phyloP scores from a whole-genome alignment of 176 grass and related monocot species.

The Juncus effusus region DNA sequence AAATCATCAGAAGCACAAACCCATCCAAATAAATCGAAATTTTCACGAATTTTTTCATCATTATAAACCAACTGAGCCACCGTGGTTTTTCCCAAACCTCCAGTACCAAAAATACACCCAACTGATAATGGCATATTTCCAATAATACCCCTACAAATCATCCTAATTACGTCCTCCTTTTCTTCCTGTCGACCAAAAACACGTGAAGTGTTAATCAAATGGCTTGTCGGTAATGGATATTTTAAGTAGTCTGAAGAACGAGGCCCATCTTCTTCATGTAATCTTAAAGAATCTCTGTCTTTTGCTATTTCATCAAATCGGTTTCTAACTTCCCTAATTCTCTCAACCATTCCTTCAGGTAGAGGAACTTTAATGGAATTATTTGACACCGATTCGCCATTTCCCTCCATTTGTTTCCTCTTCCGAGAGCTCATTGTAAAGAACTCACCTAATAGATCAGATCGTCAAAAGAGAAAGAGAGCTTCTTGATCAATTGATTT shows the following conservation, averaged over 20 bases:
- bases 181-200: constrained; percentile 26
- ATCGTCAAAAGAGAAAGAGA: no score
- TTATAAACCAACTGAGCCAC: constrained; percentile 32
- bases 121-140: constrained; percentile 5
- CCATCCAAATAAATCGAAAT: constrained; percentile 28
- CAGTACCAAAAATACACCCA: constrained; percentile 21
- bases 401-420: constrained; percentile 19
- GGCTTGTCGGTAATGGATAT: constrained; percentile 17
- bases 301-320: constrained; percentile 32
- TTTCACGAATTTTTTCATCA: constrained; percentile 1
- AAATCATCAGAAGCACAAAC: constrained; percentile 36
- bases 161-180: constrained; percentile 7
- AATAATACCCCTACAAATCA: background rate
- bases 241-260: background rate
- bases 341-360: constrained; percentile 24
- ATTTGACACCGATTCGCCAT: background rate
- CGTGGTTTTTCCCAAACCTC: constrained; percentile 42
- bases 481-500: no score
- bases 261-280: constrained; percentile 15
- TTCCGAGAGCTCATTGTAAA: constrained; percentile 11
- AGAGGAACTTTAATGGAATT: constrained; percentile 9
- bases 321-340: constrained; percentile 5
- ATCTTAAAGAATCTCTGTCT: constrained; percentile 15
- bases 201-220: constrained; percentile 1
- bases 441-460: background rate